These are phyloP conservation scores for Trichomonas vaginalis DNA, from an alignment of 208 protist species.

Conservation along the genomic window DNA sequence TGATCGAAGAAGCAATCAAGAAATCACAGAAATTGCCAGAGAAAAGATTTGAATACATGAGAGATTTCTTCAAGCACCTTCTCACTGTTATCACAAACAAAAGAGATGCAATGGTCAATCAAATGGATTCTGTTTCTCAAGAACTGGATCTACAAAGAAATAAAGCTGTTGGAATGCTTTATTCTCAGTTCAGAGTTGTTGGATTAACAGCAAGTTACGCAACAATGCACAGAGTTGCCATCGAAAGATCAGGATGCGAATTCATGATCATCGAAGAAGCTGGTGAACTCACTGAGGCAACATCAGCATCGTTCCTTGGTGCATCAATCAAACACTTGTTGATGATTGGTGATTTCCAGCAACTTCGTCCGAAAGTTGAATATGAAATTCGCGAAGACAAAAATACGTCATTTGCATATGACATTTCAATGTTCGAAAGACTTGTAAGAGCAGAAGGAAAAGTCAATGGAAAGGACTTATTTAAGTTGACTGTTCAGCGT, in stretches of 20 bases:
- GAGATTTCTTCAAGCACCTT: background rate
- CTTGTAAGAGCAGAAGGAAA: background rate
- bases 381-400: background rate
- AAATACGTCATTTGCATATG: background rate
- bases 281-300: background rate
- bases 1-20: background rate
- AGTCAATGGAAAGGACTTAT: background rate
- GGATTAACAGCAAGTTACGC: background rate
- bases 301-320: background rate
- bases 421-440: background rate
- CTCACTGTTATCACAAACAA: background rate
- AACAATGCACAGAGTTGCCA: background rate
- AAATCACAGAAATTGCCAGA: background rate
- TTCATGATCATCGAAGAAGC: background rate
- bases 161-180: background rate
- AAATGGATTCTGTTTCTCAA: background rate
- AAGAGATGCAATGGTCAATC: background rate
- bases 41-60: background rate
- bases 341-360: background rate
- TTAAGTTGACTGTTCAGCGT: background rate
- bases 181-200: background rate
- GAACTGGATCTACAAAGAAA: background rate
- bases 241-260: background rate
- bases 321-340: background rate
- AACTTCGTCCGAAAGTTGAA: conserved; percentile 17